Evolutionary conservation across 1,284 basidiomycete genomes (phyloP).

Genomic region (Puccinia novopanici): DNA sequence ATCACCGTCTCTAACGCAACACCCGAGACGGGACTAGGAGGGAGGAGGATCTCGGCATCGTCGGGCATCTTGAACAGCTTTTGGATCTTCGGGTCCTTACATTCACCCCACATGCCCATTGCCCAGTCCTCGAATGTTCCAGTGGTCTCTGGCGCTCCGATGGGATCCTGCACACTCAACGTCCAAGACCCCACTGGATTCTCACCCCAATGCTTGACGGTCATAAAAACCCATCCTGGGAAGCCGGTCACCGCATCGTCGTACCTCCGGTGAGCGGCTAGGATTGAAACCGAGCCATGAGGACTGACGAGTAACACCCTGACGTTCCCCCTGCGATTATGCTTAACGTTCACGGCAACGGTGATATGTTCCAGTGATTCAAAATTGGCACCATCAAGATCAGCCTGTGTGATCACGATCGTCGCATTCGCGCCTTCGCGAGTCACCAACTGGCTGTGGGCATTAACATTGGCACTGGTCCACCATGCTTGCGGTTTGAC

Average conservation of each 20-base stretch:
- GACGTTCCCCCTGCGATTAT: conserved; percentile 83
- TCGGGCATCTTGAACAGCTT: conserved; percentile 65
- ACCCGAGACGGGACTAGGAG: conserved; percentile 55
- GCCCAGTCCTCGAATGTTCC: conserved; percentile 90
- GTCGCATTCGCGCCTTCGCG: conserved; percentile 70
- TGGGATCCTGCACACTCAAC: conserved; percentile 70
- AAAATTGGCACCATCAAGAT: conserved; percentile 75
- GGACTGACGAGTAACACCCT: conserved; percentile 87
- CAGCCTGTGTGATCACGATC: conserved; percentile 71
- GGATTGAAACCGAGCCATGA: conserved; percentile 77
- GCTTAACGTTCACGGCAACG: conserved; percentile 86
- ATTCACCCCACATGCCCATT: conserved; percentile 90
- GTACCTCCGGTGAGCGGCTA: conserved; percentile 72
- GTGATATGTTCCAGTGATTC: conserved; percentile 90
- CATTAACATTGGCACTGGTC: conserved; percentile 51
- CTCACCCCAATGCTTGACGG: conserved; percentile 96
- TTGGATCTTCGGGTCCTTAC: conserved; percentile 71
- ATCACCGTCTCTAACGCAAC: conserved; percentile 59
- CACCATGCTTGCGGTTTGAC: conserved; percentile 94
- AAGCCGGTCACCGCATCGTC: conserved; percentile 75
- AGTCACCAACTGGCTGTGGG: conserved; percentile 63
- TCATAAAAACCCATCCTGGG: conserved; percentile 96
- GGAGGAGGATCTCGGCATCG: conserved; percentile 61
- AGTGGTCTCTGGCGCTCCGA: conserved; percentile 60
- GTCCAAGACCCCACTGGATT: conserved; percentile 90